A percentile compares a stretch with the other conserved stretches of the same genome.
phyloP scores from a whole-genome alignment of 176 grass and related monocot species.

The Aegilops sharonensis region DNA sequence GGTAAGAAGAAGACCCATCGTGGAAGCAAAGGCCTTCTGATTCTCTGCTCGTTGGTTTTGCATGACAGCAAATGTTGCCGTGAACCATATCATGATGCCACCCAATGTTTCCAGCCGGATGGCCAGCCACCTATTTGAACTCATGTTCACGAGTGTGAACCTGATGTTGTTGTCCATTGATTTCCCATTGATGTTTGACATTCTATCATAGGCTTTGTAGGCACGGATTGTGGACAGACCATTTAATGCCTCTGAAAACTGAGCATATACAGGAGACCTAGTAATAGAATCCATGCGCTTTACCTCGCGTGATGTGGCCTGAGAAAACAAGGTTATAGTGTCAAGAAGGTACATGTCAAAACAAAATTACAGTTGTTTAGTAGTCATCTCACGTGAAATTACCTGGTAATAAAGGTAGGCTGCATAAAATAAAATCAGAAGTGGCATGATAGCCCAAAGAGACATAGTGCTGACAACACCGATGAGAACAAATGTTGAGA shows the following conservation, averaged over 20 bases:
- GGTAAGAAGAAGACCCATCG: slow-evolving; percentile 95
- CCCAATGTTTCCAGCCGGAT: slow-evolving; percentile 97
- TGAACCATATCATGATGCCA: slow-evolving; percentile 98
- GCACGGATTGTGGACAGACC: slow-evolving; percentile 95
- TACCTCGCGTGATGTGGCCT: slow-evolving; percentile 89
- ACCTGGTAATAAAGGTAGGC: slow-evolving; percentile 99
- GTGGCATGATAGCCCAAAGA: slow-evolving; percentile 97
- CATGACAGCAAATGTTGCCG: slow-evolving; percentile 95
- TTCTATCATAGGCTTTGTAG: slow-evolving; percentile 98
- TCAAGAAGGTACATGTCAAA: slow-evolving; percentile 33
- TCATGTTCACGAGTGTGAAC: slow-evolving; percentile 91
- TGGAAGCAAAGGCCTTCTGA: slow-evolving; percentile 93
- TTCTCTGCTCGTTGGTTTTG: slow-evolving; percentile 92
- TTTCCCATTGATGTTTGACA: slow-evolving; percentile 84
- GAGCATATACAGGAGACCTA: slow-evolving; percentile 95
- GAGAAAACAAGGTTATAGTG: slow-evolving; percentile 35
- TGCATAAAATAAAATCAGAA: slow-evolving; percentile 93
- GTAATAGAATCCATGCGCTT: slow-evolving; percentile 96
- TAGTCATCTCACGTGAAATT: slow-evolving; percentile 28
- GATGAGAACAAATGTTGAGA: slow-evolving; percentile 97
- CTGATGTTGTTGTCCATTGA: slow-evolving; percentile 99
- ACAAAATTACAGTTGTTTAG: slow-evolving; percentile 1
- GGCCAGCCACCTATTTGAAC: slow-evolving; percentile 92
- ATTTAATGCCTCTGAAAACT: slow-evolving; percentile 95
- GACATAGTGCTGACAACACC: slow-evolving; percentile 95